Percentiles rank a stretch among this genome's conserved stretches.
Evolutionary conservation across 768 basidiomycete species (phyloP).

Genomic region (Termitomyces sp.): DNA sequence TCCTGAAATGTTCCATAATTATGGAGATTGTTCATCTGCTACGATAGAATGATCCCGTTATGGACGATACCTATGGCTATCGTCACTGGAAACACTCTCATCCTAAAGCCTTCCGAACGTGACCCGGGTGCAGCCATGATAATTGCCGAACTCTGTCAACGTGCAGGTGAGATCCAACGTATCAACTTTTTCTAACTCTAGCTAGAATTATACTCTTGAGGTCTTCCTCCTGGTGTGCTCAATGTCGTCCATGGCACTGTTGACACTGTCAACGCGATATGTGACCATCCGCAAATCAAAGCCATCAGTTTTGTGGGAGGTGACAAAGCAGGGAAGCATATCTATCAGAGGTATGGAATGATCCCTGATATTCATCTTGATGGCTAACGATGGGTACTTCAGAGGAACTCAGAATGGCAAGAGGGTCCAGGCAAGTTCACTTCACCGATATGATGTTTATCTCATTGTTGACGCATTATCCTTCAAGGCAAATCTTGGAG

Average conservation of each 20-base stretch:
- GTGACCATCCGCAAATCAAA: constrained; percentile 85
- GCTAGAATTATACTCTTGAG: constrained; percentile 24
- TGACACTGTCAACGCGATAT: constrained; percentile 89
- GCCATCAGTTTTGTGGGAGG: constrained; percentile 97
- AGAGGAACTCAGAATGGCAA: constrained; percentile 86
- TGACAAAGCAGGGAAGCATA: constrained; percentile 89
- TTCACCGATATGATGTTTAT: neutral
- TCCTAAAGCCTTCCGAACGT: constrained; percentile 94
- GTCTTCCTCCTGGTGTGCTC: constrained; percentile 82
- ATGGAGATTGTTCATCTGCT: constrained; percentile 1
- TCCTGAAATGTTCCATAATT: neutral
- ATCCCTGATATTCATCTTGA: neutral
- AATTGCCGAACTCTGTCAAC: constrained; percentile 90
- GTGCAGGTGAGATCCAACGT: constrained; percentile 50
- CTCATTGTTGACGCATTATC: neutral
- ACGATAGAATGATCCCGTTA: constrained; percentile 83
- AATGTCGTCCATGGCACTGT: constrained; percentile 90
- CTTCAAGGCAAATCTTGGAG: constrained; percentile 63
- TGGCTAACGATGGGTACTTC: constrained; percentile 1
- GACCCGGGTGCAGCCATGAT: constrained; percentile 98
- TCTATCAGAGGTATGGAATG: constrained; percentile 70
- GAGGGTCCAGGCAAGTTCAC: constrained; percentile 63
- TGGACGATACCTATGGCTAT: constrained; percentile 93
- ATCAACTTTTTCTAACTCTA: neutral
- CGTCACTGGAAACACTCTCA: constrained; percentile 88